A percentile compares a stretch with the other conserved stretches of the same genome.
These are phyloP conservation scores for Saccharomyces paradoxus DNA, from an alignment of 805 yeast species.

Conservation along the genomic window DNA sequence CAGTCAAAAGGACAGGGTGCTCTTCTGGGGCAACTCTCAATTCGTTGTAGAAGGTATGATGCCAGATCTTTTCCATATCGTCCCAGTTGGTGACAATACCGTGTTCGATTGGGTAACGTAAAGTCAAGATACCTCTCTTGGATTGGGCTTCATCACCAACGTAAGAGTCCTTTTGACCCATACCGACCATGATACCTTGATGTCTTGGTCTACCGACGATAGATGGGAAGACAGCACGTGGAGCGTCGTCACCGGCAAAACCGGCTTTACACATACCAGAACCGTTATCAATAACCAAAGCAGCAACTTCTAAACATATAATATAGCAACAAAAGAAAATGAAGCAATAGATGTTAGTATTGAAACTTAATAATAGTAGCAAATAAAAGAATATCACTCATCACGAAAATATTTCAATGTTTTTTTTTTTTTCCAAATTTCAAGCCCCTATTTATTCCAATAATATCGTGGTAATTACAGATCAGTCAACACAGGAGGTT, in stretches of 20 bases:
- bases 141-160: constrained; percentile 99
- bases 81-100: constrained; percentile 99
- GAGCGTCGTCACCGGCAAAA: constrained; percentile 99
- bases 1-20: constrained; percentile 98
- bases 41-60: constrained; percentile 99
- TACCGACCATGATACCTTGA: constrained; percentile 99
- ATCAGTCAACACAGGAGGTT: neutral
- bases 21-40: constrained; percentile 99
- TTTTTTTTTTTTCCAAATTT: neutral
- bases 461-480: neutral
- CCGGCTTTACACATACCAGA: constrained; percentile 99
- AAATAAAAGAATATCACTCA: neutral
- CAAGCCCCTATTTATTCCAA: neutral
- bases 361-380: neutral
- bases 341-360: neutral
- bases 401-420: neutral
- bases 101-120: constrained; percentile 99
- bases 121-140: constrained; percentile 98
- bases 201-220: constrained; percentile 99
- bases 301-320: constrained; percentile 30
- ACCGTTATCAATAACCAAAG: constrained; percentile 93
- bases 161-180: constrained; percentile 99
- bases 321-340: neutral
- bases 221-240: constrained; percentile 99
- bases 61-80: constrained; percentile 99